These are phyloP conservation scores for Pseudogymnoascus sp. DNA, from an alignment of 2,329 filamentous ascomycete species.

Conservation along the genomic window DNA sequence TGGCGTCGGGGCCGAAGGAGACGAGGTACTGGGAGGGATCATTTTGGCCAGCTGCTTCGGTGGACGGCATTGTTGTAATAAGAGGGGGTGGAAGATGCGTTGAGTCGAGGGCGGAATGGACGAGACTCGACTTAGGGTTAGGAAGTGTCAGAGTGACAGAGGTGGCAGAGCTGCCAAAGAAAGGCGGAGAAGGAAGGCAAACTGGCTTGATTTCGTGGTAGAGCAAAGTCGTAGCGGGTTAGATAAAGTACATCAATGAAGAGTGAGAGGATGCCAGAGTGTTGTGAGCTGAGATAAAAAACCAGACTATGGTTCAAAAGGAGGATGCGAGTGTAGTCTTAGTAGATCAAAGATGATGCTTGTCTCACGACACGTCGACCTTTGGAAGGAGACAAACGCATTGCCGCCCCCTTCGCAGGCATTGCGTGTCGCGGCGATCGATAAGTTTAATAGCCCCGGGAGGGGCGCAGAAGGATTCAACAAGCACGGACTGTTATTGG, in stretches of 20 bases:
- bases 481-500: conserved; percentile 8
- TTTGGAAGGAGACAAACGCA: not conserved
- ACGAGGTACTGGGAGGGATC: conserved; percentile 11
- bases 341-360: not conserved
- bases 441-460: not conserved
- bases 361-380: not conserved
- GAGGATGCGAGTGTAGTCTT: conserved; percentile 4
- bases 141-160: conserved; percentile 7
- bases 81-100: not conserved
- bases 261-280: conserved; percentile 9
- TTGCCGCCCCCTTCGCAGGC: conserved; percentile 9
- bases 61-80: conserved; percentile 7
- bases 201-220: conserved; percentile 10
- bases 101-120: conserved; percentile 10
- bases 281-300: conserved; percentile 10
- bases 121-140: not conserved
- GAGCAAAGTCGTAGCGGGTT: not conserved
- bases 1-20: conserved; percentile 13
- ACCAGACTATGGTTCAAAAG: conserved; percentile 6
- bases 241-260: conserved; percentile 7
- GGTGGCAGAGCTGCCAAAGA: conserved; percentile 9
- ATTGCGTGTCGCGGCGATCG: conserved; percentile 10
- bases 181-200: conserved; percentile 8
- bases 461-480: too few species aligned
- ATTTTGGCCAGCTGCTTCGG: not conserved